Conservation (phyloP, 352 stramenopile species). For the Phytophthora quininea region DNA sequence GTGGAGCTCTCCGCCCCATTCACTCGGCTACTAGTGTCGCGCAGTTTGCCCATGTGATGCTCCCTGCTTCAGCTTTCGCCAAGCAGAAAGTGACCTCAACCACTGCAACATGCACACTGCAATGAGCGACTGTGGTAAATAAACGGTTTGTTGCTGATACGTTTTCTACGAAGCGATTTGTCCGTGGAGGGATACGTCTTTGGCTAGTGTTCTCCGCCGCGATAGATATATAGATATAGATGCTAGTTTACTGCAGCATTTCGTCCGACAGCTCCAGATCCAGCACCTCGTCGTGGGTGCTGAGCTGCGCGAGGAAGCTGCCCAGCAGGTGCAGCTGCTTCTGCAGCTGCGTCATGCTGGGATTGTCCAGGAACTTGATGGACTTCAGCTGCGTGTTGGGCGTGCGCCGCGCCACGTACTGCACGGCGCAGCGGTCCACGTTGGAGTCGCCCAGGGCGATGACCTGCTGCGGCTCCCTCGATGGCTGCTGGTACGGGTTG, state of each 20-base stretch:
- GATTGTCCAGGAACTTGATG: conserved; percentile 81
- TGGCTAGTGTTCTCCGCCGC: conserved; percentile 4
- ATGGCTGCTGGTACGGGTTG: conserved; percentile 27
- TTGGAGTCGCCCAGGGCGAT: conserved; percentile 78
- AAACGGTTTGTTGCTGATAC: conserved; percentile 2
- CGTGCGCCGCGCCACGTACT: conserved; percentile 62
- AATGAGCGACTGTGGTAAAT: too few species aligned
- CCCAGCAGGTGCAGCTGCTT: conserved; percentile 70
- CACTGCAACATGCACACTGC: background rate
- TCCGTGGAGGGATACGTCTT: too few species aligned
- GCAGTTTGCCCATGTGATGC: background rate
- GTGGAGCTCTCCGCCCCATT: background rate
- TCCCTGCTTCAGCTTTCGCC: background rate
- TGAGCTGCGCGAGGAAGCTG: conserved; percentile 70
- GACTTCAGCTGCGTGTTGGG: conserved; percentile 69
- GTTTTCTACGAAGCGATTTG: too few species aligned
- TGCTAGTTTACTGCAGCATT: conserved; percentile 60
- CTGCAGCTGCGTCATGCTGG: conserved; percentile 72
- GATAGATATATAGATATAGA: conserved; percentile 44
- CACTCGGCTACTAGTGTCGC: background rate
- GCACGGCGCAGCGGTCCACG: conserved; percentile 72
- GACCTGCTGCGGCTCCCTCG: conserved; percentile 53
- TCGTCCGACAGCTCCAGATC: conserved; percentile 76
- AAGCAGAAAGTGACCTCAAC: conserved; percentile 3
- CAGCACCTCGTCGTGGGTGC: conserved; percentile 60